Conservation (phyloP, 2,329 filamentous ascomycete species). For the Monosporascus sp. region DNA sequence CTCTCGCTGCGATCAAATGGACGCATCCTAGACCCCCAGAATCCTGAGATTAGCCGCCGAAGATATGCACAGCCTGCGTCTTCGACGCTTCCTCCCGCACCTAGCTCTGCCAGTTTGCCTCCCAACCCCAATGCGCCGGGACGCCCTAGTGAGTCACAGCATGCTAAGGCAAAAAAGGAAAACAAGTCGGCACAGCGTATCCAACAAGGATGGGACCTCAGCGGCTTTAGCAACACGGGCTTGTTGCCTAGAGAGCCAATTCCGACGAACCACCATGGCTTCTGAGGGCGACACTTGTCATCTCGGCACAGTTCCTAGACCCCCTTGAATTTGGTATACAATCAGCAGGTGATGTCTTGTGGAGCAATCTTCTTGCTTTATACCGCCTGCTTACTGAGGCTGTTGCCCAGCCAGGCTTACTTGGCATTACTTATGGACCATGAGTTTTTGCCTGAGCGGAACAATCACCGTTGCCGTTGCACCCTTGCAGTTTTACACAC, state of each 20-base stretch:
- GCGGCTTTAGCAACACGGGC: conserved; percentile 35
- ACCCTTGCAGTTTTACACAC: neutral
- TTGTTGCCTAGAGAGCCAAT: conserved; percentile 11
- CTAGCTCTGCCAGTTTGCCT: conserved; percentile 22
- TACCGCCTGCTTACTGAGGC: no score
- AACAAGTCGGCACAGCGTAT: conserved; percentile 19
- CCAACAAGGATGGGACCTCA: conserved; percentile 35
- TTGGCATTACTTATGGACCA: neutral
- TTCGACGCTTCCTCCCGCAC: conserved; percentile 18
- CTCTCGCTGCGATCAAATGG: conserved; percentile 59
- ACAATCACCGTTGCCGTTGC: neutral
- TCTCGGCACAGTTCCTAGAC: neutral
- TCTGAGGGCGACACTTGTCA: neutral
- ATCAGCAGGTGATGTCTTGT: no score
- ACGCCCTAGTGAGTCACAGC: conserved; percentile 15
- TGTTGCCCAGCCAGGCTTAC: no score
- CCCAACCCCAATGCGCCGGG: conserved; percentile 30
- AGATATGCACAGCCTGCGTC: conserved; percentile 19
- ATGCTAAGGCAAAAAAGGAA: conserved; percentile 10
- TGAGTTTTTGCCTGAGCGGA: neutral
- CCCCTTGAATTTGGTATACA: neutral
- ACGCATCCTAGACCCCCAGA: conserved; percentile 36
- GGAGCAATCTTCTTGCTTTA: no score
- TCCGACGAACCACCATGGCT: neutral
- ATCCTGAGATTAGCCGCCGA: conserved; percentile 24